Conservation (phyloP, 768 basidiomycete species). For the Leccinum obscurum region DNA sequence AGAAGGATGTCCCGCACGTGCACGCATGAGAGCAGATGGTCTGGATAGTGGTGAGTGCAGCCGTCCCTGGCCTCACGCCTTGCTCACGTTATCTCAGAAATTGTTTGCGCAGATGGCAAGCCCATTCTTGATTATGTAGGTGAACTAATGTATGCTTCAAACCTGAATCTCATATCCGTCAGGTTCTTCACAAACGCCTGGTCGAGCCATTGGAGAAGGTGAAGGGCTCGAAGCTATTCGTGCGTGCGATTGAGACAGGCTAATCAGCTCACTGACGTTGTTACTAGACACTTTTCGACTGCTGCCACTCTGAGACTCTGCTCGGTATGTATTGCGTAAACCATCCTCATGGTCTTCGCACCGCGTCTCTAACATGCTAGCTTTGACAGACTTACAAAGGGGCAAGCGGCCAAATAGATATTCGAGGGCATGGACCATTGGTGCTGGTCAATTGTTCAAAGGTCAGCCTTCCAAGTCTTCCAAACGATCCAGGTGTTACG, state of each 20-base stretch:
- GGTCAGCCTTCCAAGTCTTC: neutral
- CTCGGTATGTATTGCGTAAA: conserved; percentile 18
- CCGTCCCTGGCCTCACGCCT: neutral
- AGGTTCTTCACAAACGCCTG: conserved; percentile 23
- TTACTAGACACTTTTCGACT: conserved; percentile 29
- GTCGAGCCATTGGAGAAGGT: conserved; percentile 19
- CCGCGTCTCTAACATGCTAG: neutral
- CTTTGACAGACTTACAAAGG: conserved; percentile 21
- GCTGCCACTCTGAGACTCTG: conserved; percentile 31
- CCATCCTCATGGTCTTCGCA: neutral
- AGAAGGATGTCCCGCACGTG: conserved; percentile 24
- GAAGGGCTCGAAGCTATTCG: conserved; percentile 24
- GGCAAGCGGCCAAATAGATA: conserved; percentile 9
- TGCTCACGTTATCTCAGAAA: conserved; percentile 15
- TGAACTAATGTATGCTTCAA: too few relatives aligned
- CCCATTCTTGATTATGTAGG: conserved; percentile 28
- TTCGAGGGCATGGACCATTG: conserved; percentile 15
- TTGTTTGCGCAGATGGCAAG: conserved; percentile 19
- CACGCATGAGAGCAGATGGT: conserved; percentile 43
- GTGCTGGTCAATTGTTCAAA: conserved; percentile 18
- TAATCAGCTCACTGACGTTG: conserved; percentile 1
- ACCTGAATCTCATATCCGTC: neutral
- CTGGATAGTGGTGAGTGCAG: conserved; percentile 44
- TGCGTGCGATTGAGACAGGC: conserved; percentile 1
- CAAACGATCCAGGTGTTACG: neutral